phyloP scores from a whole-genome alignment of 1,284 basidiomycete genomes.

The Leccinum pallidistipes region DNA sequence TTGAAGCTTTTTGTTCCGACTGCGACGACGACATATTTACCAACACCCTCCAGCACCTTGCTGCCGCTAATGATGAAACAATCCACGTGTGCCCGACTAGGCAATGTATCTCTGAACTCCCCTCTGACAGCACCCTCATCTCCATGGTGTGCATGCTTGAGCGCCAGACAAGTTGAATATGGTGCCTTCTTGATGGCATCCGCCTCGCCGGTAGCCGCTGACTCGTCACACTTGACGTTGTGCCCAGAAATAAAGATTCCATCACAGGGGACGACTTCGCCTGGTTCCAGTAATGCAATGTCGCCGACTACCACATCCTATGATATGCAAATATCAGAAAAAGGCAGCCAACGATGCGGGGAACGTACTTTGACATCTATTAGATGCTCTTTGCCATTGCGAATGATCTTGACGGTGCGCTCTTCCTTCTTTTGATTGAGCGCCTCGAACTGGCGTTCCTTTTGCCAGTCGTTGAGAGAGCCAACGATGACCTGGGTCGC shows the following conservation, averaged over 20 bases:
- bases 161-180: slow-evolving; percentile 73
- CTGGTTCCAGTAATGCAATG: slow-evolving; percentile 89
- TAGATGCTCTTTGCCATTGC: slow-evolving; percentile 76
- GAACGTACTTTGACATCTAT: slow-evolving; percentile 74
- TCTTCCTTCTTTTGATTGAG: slow-evolving; percentile 97
- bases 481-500: slow-evolving; percentile 74
- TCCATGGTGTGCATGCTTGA: slow-evolving; percentile 36
- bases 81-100: slow-evolving; percentile 63
- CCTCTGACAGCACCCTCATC: slow-evolving; percentile 26
- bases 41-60: slow-evolving; percentile 95
- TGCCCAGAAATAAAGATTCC: slow-evolving; percentile 92
- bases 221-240: slow-evolving; percentile 96
- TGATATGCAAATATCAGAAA: slow-evolving; percentile 4
- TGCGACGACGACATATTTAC: slow-evolving; percentile 88
- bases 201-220: slow-evolving; percentile 93
- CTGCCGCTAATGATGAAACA: slow-evolving; percentile 94
- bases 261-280: slow-evolving; percentile 95
- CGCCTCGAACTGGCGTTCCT: slow-evolving; percentile 92
- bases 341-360: background rate
- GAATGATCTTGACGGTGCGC: slow-evolving; percentile 75
- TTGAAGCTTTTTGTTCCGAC: slow-evolving; percentile 94
- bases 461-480: slow-evolving; percentile 93
- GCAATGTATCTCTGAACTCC: slow-evolving; percentile 21
- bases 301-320: slow-evolving; percentile 94
- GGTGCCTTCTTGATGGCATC: slow-evolving; percentile 91